phyloP scores from a whole-genome alignment of 345 rosid genomes.

The Psidium guajava region DNA sequence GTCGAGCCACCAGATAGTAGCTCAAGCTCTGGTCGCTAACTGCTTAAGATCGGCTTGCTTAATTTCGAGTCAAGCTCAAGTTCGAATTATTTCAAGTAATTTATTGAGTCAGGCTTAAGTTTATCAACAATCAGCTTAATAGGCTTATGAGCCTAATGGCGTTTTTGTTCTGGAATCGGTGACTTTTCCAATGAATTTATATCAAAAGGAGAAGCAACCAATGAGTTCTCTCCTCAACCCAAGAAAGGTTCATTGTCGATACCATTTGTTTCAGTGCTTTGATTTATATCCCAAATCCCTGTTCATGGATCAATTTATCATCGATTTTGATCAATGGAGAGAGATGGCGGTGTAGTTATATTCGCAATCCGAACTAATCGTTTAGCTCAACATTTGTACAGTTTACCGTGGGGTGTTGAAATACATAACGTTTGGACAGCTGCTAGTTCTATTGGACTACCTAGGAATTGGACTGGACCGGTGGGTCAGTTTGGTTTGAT shows the following conservation, averaged over 20 bases:
- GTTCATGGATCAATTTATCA: not conserved
- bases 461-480: no score
- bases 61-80: not conserved
- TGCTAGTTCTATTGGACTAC: no score
- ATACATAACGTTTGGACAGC: no score
- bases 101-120: not conserved
- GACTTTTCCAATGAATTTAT: constrained; percentile 48
- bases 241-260: constrained; percentile 36
- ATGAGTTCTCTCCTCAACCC: constrained; percentile 31
- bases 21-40: not conserved
- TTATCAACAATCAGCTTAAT: not conserved
- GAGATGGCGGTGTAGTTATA: not conserved
- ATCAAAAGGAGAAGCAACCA: constrained; percentile 30
- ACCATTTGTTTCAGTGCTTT: not conserved
- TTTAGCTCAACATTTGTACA: not conserved
- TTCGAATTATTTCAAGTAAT: not conserved
- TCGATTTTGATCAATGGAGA: not conserved
- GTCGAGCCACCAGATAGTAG: not conserved
- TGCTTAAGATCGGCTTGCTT: no score
- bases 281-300: not conserved
- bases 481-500: no score
- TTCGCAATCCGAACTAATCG: not conserved
- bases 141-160: not conserved
- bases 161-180: constrained; percentile 43
- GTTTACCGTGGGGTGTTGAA: no score